Evolutionary conservation across 495 filamentous ascomycete species (phyloP).

Genomic region (Penicillium coffeae): DNA sequence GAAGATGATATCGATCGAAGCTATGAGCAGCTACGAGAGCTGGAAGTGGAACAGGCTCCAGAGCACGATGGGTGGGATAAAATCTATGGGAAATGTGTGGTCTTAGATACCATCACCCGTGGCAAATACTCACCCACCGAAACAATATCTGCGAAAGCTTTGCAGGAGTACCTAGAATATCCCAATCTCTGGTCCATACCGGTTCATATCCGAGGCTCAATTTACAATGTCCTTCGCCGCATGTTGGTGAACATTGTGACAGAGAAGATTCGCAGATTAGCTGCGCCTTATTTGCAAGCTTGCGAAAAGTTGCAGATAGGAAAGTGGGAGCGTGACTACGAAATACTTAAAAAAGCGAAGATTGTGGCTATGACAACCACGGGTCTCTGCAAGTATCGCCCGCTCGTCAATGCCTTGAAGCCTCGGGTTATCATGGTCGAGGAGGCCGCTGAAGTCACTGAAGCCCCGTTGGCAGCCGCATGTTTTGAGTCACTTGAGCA

Average conservation of each 20-base stretch:
- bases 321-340: constrained; percentile 52
- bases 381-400: constrained; percentile 84
- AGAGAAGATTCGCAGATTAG: constrained; percentile 37
- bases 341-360: constrained; percentile 49
- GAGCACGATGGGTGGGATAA: constrained; percentile 51
- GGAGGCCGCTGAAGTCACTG: constrained; percentile 72
- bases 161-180: constrained; percentile 19
- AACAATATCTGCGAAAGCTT: constrained; percentile 1
- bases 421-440: constrained; percentile 69
- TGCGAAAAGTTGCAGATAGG: constrained; percentile 46
- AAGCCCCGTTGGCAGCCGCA: constrained; percentile 59
- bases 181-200: constrained; percentile 58
- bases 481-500: constrained; percentile 68
- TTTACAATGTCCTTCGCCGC: constrained; percentile 56
- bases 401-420: constrained; percentile 62
- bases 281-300: constrained; percentile 37
- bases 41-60: constrained; percentile 57
- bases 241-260: constrained; percentile 41
- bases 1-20: constrained; percentile 64
- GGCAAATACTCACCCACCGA: constrained; percentile 16
- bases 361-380: constrained; percentile 75
- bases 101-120: constrained; percentile 47
- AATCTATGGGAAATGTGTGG: constrained; percentile 46
- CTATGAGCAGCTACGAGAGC: constrained; percentile 59
- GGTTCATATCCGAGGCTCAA: constrained; percentile 43